Conservation (phyloP, 805 yeast species). For the Cyberlindnera veronae region DNA sequence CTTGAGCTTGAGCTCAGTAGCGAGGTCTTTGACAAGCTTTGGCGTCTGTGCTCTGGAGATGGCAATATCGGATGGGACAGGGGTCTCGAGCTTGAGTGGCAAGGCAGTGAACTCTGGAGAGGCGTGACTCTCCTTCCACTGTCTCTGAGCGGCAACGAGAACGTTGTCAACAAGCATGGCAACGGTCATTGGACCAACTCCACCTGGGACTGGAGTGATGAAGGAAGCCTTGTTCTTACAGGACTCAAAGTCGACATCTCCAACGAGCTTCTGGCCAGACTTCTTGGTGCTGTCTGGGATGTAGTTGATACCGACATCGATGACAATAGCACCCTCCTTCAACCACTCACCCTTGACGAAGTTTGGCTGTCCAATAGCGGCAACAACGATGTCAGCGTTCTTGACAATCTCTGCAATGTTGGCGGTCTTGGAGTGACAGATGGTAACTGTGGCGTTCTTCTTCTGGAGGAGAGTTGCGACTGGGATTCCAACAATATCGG, state of each 20-base stretch:
- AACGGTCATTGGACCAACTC: conserved; percentile 91
- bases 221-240: conserved; percentile 54
- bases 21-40: conserved; percentile 63
- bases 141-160: conserved; percentile 59
- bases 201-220: conserved; percentile 89
- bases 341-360: conserved; percentile 76
- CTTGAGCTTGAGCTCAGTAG: conserved; percentile 63
- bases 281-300: conserved; percentile 62
- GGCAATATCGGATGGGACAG: conserved; percentile 80
- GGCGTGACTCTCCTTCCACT: conserved; percentile 25
- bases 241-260: conserved; percentile 68
- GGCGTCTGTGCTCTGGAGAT: conserved; percentile 76
- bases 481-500: conserved; percentile 84
- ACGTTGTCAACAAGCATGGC: conserved; percentile 78
- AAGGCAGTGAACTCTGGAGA: conserved; percentile 43
- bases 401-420: conserved; percentile 48
- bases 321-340: conserved; percentile 61
- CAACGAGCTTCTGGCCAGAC: conserved; percentile 69
- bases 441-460: conserved; percentile 73
- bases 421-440: conserved; percentile 65
- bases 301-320: conserved; percentile 83
- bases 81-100: conserved; percentile 50
- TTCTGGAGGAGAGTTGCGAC: conserved; percentile 66
- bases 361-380: conserved; percentile 70
- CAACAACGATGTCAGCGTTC: conserved; percentile 72